Base-by-base conservation (phyloP, 495 filamentous ascomycete species). In the Penicillium alfredii region DNA sequence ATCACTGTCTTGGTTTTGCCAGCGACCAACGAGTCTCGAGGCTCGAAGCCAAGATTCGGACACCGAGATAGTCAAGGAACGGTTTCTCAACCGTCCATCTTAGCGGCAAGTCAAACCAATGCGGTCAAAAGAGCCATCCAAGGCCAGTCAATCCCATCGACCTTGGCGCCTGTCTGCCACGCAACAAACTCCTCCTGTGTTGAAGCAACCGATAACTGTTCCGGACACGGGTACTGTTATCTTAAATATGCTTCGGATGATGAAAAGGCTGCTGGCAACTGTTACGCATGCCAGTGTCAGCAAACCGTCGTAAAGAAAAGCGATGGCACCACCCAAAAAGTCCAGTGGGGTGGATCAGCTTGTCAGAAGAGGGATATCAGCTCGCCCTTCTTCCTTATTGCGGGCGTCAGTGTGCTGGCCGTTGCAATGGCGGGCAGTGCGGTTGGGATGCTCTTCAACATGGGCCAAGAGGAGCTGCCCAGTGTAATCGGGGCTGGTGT, bases 341-440 rank as follows among this genome's bases (percentile, higher is more conserved):
- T 66, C 13, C 61, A 73, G 40, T 98, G 86, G 85, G 90, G 80
- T 32, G 92, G 92, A 8, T 63, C 77, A 20, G 82, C 82, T 42
- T 98, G 92, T 64, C 82, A 94, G 61, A 98, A 96, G 74, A 80
- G 80, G 52, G 89, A 98, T 58, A 63, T 97, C 29, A 88, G 84
- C 60, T 74, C 80, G 12, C 78, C 78, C 23, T 97, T 98, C 60
- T 94, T 88, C 74, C 61, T 98, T 24, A 68, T 98, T 48, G 68
- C 76, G 4, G 74, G 79, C 3, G 80, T 92, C 25, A 77, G 72
- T 5, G 64, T 94, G 27, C 53, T 76, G 13, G 64, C 87, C 17
- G 55, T 86, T 7, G 61, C 73, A 14, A 63, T 80, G 18, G 52
- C 84, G 4, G 59, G 63, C 10, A 81, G 78, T 59, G 78, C 77